Conservation (phyloP, 2,329 filamentous ascomycete genomes). For the Phialophora chinensis region DNA sequence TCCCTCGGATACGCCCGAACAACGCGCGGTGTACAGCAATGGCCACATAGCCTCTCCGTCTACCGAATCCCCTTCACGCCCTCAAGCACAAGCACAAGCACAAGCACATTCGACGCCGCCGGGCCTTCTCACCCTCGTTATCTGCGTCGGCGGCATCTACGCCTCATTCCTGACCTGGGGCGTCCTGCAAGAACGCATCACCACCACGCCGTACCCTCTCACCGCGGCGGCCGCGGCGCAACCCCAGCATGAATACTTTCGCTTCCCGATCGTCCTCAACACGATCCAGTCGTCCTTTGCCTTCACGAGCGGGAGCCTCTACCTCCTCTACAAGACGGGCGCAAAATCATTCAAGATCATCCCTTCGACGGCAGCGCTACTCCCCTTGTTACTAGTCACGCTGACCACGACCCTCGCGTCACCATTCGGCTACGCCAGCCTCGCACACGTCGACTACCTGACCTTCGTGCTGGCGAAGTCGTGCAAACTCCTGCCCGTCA, state of each 20-base stretch:
- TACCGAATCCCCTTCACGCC: background rate
- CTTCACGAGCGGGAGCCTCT: constrained; percentile 78
- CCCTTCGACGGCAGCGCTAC: constrained; percentile 74
- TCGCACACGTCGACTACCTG: constrained; percentile 95
- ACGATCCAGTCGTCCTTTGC: constrained; percentile 93
- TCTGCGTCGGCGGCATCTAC: constrained; percentile 95
- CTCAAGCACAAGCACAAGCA: background rate
- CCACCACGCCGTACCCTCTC: constrained; percentile 76
- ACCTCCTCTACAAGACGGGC: constrained; percentile 71
- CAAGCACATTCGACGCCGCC: constrained; percentile 41
- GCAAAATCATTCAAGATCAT: constrained; percentile 66
- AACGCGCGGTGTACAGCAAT: constrained; percentile 43
- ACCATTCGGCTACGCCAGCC: constrained; percentile 92
- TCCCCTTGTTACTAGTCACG: constrained; percentile 81
- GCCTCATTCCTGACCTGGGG: constrained; percentile 97
- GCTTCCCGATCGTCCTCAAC: constrained; percentile 92
- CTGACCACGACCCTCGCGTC: constrained; percentile 86
- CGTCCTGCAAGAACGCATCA: constrained; percentile 94
- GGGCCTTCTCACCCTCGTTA: constrained; percentile 74
- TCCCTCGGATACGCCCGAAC: constrained; percentile 44
- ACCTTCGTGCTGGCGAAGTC: constrained; percentile 97
- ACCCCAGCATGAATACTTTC: constrained; percentile 72
- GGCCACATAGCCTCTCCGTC: constrained; percentile 39
- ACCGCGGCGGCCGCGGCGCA: constrained; percentile 51
- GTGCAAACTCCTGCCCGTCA: constrained; percentile 97